Evolutionary conservation across 2,329 filamentous ascomycete genomes (phyloP), one percentile per base, ranked within the genome.

Genomic region (Ceratocystis destructans): DNA sequence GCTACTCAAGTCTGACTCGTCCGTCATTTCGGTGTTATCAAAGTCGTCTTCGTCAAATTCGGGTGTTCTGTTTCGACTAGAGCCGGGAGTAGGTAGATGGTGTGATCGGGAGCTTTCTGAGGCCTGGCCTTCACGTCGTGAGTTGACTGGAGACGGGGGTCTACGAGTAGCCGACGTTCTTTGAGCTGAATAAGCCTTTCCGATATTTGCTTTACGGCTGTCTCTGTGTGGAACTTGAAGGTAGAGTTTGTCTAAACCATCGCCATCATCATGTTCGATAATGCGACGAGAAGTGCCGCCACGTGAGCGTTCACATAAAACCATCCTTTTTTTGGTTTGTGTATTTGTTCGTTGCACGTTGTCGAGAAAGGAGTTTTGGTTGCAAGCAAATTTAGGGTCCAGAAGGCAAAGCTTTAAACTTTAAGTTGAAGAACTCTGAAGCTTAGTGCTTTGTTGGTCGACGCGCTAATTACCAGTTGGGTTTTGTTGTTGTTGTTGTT

Each of bases 71-170:
- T 68, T 62, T 4, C 67, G 48, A 41, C 67, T 68, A 15, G 67
- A 68, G 5, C 37, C 59, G 3, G 67, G 67, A 6, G 67, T 68
- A 15, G 66, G 66, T 17, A 67, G 45, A 5, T 62, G 55, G 20
- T 67, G 55, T 22, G 66, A 67, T 28, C 46, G 66, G n/a, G 66
- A 65, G 22, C 57, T 65, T 55, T 67, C 66, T 3, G 66, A 67
- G 33, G 31, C 41, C 22, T 64, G 62, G 5, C 62, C 62, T 17
- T 55, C 66, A 6, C 66, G 45, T 25, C 66, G 66, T 41, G 62
- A 64, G 45, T 57, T 65, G n/a, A 65, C 61, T 28, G 65, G 66
- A 45, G 66, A 64, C 25, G 55, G 45, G 15, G 66, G 66, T 10
- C 45, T 62, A n/a, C 66, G 55, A 22, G 66, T 41, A 12, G 46